A percentile compares a stretch with the other conserved stretches of the same genome.
These are phyloP conservation scores for Diaporthe citri DNA, from an alignment of 2,329 filamentous ascomycete genomes.

Conservation along the genomic window DNA sequence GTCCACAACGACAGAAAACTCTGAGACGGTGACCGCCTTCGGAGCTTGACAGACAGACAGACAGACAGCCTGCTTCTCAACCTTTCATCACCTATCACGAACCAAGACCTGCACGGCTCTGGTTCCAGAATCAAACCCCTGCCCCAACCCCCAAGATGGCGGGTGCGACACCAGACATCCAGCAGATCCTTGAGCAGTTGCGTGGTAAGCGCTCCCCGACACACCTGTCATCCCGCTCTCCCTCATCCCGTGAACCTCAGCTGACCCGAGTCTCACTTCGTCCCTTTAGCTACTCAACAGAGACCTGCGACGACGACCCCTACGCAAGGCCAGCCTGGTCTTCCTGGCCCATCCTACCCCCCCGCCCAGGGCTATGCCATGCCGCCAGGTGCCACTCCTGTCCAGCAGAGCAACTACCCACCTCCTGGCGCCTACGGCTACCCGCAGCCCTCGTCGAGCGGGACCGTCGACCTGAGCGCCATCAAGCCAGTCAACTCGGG, in stretches of 20 bases:
- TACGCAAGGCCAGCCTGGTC: constrained; percentile 39
- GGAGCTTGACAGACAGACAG: background rate
- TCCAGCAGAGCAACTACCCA: constrained; percentile 33
- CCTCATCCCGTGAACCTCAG: background rate
- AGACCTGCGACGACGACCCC: constrained; percentile 38
- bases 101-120: constrained; percentile 6
- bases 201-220: constrained; percentile 34
- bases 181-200: constrained; percentile 40
- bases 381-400: constrained; percentile 25
- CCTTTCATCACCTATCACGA: background rate
- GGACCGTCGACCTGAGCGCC: constrained; percentile 82
- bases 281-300: constrained; percentile 34
- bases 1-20: constrained; percentile 12
- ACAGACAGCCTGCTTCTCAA: background rate
- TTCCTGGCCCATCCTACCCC: constrained; percentile 38
- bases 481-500: constrained; percentile 85
- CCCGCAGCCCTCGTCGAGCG: constrained; percentile 78
- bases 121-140: background rate
- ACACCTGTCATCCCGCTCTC: background rate
- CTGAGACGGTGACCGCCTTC: constrained; percentile 1
- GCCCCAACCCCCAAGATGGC: constrained; percentile 36
- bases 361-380: constrained; percentile 35
- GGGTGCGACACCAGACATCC: constrained; percentile 38
- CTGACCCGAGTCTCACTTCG: background rate
- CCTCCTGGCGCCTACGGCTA: constrained; percentile 45